Evolutionary conservation across 177 flowering plant genomes (phyloP), one percentile per base, ranked within the genome.

Genomic region (Telopea speciosissima): DNA sequence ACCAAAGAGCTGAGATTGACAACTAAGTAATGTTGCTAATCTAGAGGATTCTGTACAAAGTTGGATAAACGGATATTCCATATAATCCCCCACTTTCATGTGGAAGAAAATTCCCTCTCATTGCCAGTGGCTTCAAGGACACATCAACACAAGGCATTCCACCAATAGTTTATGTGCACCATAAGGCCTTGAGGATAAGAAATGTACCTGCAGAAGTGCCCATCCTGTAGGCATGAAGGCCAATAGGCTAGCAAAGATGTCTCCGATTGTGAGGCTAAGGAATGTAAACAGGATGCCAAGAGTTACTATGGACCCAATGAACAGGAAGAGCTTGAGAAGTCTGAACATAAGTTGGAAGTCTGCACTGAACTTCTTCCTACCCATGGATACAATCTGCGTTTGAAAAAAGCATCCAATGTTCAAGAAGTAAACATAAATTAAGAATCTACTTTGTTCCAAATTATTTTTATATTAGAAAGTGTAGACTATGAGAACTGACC

Each of bases 151-250:
- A 5, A 49, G 14, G 5, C 5, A 49, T 49, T 49, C 8, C 5
- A 8, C 54, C 54, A 49, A 49, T 49, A 4, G 54, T 49, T 58
- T 6, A 54, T 11, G 19, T 21, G 2, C 59, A 16, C 22, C 19
- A 19, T 23, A 25, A 3, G 1, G 52, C 14, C 31, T 5, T 66
- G 22, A 40, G 58, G 16, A 72, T 28, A 49, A 49, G 54, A 49
- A 71, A 70, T 40, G 40, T 84, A 90, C 98, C 92, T 81, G 90
- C 23, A 95, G 80, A 66, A 95, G 68, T 40, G 98, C 99, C 99
- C 98, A 93, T 62, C 97, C 98, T 21, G 98, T 90, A 6, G 99
- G 99, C 81, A 89, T 62, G 82, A 93, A 96, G 77, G 97, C 98
- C 69, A 96, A 75, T 36, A 93, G 79, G 78, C 98, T 84, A 49